Conservation (phyloP, 2,329 filamentous ascomycete genomes). For the Aspergillus neotritici region DNA sequence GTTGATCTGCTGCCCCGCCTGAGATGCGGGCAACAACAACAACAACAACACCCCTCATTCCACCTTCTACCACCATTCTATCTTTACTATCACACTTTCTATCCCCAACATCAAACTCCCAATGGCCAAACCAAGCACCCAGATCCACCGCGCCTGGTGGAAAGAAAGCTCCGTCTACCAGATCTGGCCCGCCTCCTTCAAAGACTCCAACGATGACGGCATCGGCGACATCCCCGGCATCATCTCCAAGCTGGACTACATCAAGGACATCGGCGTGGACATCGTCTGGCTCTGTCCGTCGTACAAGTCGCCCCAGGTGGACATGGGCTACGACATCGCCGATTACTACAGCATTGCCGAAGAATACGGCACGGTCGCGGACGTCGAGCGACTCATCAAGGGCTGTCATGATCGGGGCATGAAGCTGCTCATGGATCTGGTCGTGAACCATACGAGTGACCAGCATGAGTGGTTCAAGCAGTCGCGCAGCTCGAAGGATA, state of each 20-base stretch:
- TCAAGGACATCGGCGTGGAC: slow-evolving; percentile 57
- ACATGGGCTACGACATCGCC: slow-evolving; percentile 51
- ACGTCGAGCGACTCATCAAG: slow-evolving; percentile 58
- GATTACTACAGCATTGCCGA: slow-evolving; percentile 62
- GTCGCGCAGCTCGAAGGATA: slow-evolving; percentile 56
- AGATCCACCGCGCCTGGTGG: slow-evolving; percentile 44
- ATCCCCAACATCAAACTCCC: too few species aligned
- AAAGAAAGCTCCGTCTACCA: slow-evolving; percentile 55
- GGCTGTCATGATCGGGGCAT: slow-evolving; percentile 59
- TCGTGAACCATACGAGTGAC: slow-evolving; percentile 71
- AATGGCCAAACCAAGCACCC: slow-evolving; percentile 5
- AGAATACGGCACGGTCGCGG: slow-evolving; percentile 61
- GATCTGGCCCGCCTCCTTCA: slow-evolving; percentile 56
- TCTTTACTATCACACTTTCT: too few species aligned
- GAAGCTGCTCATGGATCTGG: slow-evolving; percentile 67
- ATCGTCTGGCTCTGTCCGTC: slow-evolving; percentile 53
- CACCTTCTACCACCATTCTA: too few species aligned
- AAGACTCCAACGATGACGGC: slow-evolving; percentile 48
- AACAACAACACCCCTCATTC: too few species aligned
- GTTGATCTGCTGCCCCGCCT: too few species aligned
- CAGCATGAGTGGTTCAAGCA: slow-evolving; percentile 68
- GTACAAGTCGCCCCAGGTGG: slow-evolving; percentile 50
- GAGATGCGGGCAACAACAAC: too few species aligned
- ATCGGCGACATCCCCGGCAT: slow-evolving; percentile 62
- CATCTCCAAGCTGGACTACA: slow-evolving; percentile 59